Percentiles rank a stretch among this genome's conserved stretches.
phyloP scores from a whole-genome alignment of 176 grass and related monocot genomes.

The Canna indica region DNA sequence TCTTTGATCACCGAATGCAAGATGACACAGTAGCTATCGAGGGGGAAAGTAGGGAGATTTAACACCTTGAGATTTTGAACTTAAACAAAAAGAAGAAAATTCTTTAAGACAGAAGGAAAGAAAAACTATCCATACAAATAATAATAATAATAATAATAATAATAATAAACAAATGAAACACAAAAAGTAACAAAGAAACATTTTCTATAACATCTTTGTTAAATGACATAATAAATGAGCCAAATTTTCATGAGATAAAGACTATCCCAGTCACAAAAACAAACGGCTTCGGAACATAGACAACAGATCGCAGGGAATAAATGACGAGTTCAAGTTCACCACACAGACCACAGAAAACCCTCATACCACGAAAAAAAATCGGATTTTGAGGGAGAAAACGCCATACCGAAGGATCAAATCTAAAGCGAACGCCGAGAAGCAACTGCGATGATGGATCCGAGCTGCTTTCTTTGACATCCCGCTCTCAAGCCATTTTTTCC shows the following conservation, averaged over 20 bases:
- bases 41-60: neutral
- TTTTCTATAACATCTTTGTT: neutral
- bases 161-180: neutral
- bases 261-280: neutral
- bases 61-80: neutral
- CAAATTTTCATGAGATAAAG: neutral
- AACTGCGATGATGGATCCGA: neutral
- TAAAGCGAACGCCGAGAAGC: constrained; percentile 2
- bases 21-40: neutral
- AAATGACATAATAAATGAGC: neutral
- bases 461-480: constrained; percentile 1
- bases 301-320: neutral
- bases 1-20: neutral
- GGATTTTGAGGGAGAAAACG: neutral
- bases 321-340: neutral
- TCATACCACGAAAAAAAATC: neutral
- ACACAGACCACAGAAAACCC: neutral
- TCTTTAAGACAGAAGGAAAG: neutral
- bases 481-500: constrained; percentile 5
- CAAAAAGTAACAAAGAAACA: neutral
- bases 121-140: neutral
- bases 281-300: neutral
- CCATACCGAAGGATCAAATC: neutral
- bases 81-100: neutral
- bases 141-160: neutral